Conservation (phyloP, 139 green algal genomes). For the Pseudopediastrum boryanum region DNA sequence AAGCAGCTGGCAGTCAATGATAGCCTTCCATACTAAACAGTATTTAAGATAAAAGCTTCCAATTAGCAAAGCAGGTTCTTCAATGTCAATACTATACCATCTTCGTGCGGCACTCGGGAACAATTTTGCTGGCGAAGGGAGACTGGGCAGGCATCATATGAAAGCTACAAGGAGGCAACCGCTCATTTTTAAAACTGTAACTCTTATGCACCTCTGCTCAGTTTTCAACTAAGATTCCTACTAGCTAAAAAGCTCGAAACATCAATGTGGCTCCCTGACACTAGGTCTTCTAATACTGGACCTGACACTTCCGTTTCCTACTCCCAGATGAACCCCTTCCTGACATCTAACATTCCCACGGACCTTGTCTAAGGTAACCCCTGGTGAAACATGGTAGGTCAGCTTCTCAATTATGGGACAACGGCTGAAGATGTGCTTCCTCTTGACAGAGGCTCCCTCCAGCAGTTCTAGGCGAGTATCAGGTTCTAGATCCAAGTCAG, state of each 20-base stretch:
- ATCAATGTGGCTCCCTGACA: no score
- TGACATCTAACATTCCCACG: no score
- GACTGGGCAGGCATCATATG: no score
- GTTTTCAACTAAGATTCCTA: no score
- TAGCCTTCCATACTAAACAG: neutral
- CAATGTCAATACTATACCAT: neutral
- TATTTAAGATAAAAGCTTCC: neutral
- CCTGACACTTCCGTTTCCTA: no score
- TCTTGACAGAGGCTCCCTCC: neutral
- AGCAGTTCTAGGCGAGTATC: neutral
- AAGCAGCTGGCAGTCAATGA: neutral
- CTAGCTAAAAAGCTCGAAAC: no score
- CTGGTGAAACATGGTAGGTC: constrained; percentile 33
- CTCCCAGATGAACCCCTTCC: no score
- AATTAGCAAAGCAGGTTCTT: neutral
- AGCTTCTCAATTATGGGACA: constrained; percentile 23
- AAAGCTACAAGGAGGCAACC: no score
- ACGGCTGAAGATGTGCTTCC: constrained; percentile 23
- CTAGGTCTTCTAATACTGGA: no score
- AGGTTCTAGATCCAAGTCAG: constrained; percentile 16
- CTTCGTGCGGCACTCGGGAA: neutral
- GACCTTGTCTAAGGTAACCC: constrained; percentile 23
- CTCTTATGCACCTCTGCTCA: no score
- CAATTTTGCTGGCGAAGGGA: neutral
- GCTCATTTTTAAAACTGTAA: no score